Conservation (phyloP, 2,329 filamentous ascomycete species). For the Aureobasidium melanogenum region DNA sequence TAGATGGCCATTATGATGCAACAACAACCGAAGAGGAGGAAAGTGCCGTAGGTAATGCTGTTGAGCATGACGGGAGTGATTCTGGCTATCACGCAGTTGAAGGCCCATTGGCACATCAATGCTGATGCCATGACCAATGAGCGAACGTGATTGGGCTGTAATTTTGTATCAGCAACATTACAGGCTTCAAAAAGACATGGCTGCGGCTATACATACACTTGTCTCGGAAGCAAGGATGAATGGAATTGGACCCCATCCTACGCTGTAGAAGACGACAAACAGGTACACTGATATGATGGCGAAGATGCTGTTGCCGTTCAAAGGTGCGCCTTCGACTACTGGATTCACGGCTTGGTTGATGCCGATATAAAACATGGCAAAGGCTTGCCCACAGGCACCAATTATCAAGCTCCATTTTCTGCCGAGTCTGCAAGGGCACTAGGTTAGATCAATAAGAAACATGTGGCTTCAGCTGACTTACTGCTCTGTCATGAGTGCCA, state of each 20-base stretch:
- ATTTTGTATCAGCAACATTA: not conserved
- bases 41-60: slow-evolving; percentile 34
- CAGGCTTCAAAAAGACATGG: not conserved
- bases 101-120: slow-evolving; percentile 39
- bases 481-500: slow-evolving; percentile 39
- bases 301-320: slow-evolving; percentile 52
- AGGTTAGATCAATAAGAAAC: not conserved
- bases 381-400: slow-evolving; percentile 34
- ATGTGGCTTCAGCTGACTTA: not conserved
- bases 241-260: slow-evolving; percentile 38
- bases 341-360: slow-evolving; percentile 32
- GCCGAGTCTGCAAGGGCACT: slow-evolving; percentile 21
- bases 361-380: slow-evolving; percentile 36
- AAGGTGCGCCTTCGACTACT: slow-evolving; percentile 42
- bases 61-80: slow-evolving; percentile 34
- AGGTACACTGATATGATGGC: slow-evolving; percentile 45
- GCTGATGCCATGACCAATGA: slow-evolving; percentile 35
- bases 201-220: not conserved
- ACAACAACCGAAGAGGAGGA: slow-evolving; percentile 31
- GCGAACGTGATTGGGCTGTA: slow-evolving; percentile 25
- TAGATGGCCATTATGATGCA: slow-evolving; percentile 36
- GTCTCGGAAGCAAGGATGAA: slow-evolving; percentile 36
- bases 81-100: slow-evolving; percentile 25
- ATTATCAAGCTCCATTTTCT: slow-evolving; percentile 37
- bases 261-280: slow-evolving; percentile 39